Conservation (phyloP, 257 asterid genomes). For the Solanum pimpinellifolium region DNA sequence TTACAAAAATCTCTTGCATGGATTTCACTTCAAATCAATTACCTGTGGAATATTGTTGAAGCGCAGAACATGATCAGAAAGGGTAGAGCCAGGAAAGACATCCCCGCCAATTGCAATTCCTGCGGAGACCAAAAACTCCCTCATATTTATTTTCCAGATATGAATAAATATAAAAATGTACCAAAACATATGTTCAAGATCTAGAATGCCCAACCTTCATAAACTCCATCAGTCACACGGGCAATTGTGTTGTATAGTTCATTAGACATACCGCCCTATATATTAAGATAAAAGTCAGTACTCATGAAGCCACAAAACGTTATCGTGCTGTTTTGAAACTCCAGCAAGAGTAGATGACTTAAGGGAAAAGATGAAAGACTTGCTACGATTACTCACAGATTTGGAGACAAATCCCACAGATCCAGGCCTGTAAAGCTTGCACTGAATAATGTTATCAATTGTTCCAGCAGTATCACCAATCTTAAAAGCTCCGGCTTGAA, state of each 20-base stretch:
- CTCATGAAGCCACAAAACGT: background rate
- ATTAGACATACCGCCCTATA: conserved; percentile 97
- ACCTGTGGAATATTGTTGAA: conserved; percentile 98
- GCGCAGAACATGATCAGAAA: conserved; percentile 96
- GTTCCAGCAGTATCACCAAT: conserved; percentile 99
- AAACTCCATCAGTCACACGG: conserved; percentile 93
- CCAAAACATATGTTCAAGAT: background rate
- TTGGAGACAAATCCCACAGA: conserved; percentile 98
- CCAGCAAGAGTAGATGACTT: background rate
- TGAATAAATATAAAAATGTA: background rate
- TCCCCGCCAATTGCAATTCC: conserved; percentile 99
- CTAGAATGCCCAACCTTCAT: conserved; percentile 57
- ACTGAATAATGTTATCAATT: conserved; percentile 80
- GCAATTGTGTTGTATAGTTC: conserved; percentile 92
- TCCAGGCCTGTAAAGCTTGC: conserved; percentile 98
- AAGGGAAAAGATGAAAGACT: background rate
- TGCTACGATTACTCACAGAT: conserved; percentile 49
- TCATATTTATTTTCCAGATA: background rate
- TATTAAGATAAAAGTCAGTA: conserved; percentile 9
- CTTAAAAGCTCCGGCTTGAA: conserved; percentile 99
- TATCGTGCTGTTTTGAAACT: background rate
- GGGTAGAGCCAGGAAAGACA: conserved; percentile 98
- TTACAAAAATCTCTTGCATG: background rate
- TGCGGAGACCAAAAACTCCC: conserved; percentile 8
- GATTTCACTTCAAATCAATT: background rate